Evolutionary conservation across 768 basidiomycete species (phyloP), one percentile per base, ranked within the genome.

Genomic region (Suillus weaverae): DNA sequence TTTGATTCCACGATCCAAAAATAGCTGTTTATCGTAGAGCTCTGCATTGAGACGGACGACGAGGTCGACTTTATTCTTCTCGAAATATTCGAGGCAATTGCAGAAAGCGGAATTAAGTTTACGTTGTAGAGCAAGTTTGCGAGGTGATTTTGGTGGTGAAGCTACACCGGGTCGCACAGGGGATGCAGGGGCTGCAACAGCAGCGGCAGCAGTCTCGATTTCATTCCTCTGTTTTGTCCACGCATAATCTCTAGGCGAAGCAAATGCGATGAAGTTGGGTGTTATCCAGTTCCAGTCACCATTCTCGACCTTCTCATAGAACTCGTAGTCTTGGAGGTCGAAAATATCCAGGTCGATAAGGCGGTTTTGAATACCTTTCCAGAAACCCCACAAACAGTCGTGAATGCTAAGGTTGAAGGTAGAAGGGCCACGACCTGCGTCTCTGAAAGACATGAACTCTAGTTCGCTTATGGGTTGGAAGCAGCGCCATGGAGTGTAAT

Each of bases 211-310:
- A 53, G 85, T 83, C 70, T 83, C 85, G 67, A 80, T 82, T 67
- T 90, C 89, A 74, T 86, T 90, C 77, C 90, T 84, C 54, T 79
- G 83, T 78, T 94, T 94, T 70, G 95, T 83, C 87, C 90, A 96
- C 44, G 81, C 80, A 0, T 86, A 80, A 73, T 97, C 94, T 67
- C 93, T 86, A 0, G 95, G 96, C 0, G 94, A 95, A 4, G 96
- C 96, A 70, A 98, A 97, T 13, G 96, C 95, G 70, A 98, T 91
- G 72, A 95, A 95, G 67, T 90, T 85, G 2, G 93, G 92, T 0
- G 93, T 94, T 77, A 95, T 84, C 93, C 93, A 96, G 72, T 97
- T 97, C 91, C 94, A 95, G 75, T 96, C 95, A 16, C 93, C 92
- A 72, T 95, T 94, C 77, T 95, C 94, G 50, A 96, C 95, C 77